Percentiles rank a stretch among this genome's conserved stretches.
phyloP scores from a whole-genome alignment of 176 grass and related monocot species.

The Themeda triandra region DNA sequence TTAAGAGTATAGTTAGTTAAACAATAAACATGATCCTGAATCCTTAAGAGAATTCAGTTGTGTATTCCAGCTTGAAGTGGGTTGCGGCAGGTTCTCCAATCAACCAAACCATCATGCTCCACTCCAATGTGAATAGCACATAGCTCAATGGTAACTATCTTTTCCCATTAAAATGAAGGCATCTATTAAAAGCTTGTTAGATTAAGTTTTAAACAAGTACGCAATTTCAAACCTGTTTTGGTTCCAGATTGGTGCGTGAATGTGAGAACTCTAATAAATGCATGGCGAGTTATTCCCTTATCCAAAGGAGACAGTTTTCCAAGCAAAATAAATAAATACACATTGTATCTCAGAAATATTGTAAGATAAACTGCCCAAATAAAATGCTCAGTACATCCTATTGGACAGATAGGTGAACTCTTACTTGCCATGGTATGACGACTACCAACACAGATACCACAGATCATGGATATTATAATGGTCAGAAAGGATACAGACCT shows the following conservation, averaged over 20 bases:
- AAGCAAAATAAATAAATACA: not conserved
- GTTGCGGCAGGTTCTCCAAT: not conserved
- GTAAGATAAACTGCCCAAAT: constrained; percentile 10
- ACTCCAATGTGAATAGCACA: not conserved
- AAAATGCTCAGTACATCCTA: not conserved
- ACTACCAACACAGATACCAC: constrained; percentile 5
- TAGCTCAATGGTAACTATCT: not conserved
- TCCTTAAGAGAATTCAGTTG: not conserved
- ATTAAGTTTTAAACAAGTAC: not conserved
- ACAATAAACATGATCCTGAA: not conserved
- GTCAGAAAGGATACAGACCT: constrained; percentile 21
- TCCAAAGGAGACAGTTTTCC: not conserved
- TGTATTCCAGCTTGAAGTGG: not conserved
- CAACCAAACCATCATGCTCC: constrained; percentile 6
- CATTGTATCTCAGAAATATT: constrained; percentile 6
- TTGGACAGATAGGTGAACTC: not conserved
- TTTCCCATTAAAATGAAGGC: not conserved
- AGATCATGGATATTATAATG: not conserved
- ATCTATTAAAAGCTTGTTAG: not conserved
- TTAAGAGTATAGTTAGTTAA: not conserved
- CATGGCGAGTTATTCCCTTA: not conserved
- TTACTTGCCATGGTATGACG: constrained; percentile 15
- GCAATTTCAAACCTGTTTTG: not conserved
- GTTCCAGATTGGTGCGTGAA: not conserved
- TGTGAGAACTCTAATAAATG: not conserved